Base-by-base conservation (phyloP, 352 stramenopile genomes). In the Pythium sukuiense region DNA sequence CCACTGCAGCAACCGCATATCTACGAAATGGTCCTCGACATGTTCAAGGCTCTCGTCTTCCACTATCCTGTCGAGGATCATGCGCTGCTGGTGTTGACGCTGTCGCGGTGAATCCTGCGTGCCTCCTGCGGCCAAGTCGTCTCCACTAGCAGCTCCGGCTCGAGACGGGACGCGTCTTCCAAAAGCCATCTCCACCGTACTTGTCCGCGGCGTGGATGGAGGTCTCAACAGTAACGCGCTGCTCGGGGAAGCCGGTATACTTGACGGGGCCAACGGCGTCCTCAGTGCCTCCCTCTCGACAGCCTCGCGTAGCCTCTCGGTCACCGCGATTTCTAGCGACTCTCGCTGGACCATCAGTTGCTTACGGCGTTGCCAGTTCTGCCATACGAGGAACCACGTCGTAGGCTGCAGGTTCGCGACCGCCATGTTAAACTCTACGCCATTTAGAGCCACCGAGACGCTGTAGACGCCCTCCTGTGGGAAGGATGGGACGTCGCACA, bases 301-400 rank as follows among this genome's bases (percentile, higher is more conserved):
- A 9, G 48, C 48, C 12, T 55, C 48, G 24, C 48, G 48, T 2
- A 55, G 24, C 20, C 26, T 55, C 48, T 53, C 55, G 30, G 35
- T 39, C 12, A 53, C 52, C 14, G 50, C 57, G 20, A 52, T 27
- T 29, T 63, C 59, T 2, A 71, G 53, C 1, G 58, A 48, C 4
- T 20, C 3, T 1, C 55, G 55, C 7, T 65, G 61, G n/a, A 43
- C 48, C 27, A 63, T 46, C 39, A 75, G 63, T 2, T 76, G 73
- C 62, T 90, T 90, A 8, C 84, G 73, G 30, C 82, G 85, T 61
- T 93, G 85, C 87, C 87, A 95, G 63, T 92, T 95, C 29, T 90
- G 81, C 87, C 87, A 95, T n/a, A 76, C 73, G 32, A 92, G 64
- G 56, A 90, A 91, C 83, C 80, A 93, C 16, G 83, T 80, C 8